These are phyloP conservation scores for Helianthus annuus DNA, from an alignment of 129 eudicot species.

Conservation along the genomic window HanXRQr2.0-SUNRISE NC_035445.2:59393705-59394204, in stretches of 20 bases:
- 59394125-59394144: slow-evolving; percentile 21
- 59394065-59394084: neutral
- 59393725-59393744: slow-evolving; percentile 45
- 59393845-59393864: slow-evolving; percentile 31
- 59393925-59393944: slow-evolving; percentile 30
- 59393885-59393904: slow-evolving; percentile 44
- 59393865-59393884: slow-evolving; percentile 31
- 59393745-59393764: slow-evolving; percentile 62
- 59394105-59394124: neutral
- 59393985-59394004: slow-evolving; percentile 6
- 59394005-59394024: slow-evolving; percentile 26
- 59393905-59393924: slow-evolving; percentile 40
- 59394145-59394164: neutral
- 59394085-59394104: slow-evolving; percentile 14
- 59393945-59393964: slow-evolving; percentile 27
- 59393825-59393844: slow-evolving; percentile 49
- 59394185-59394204: slow-evolving; percentile 15
- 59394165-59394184: neutral
- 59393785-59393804: slow-evolving; percentile 32
- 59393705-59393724: slow-evolving; percentile 43
- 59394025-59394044: slow-evolving; percentile 28
- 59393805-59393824: slow-evolving; percentile 45
- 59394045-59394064: slow-evolving; percentile 27
- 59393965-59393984: slow-evolving; percentile 24
- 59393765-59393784: slow-evolving; percentile 40